Evolutionary conservation across 352 stramenopile genomes (phyloP), one percentile per base, ranked within the genome.

Genomic region (Pythium folliculosum): DNA sequence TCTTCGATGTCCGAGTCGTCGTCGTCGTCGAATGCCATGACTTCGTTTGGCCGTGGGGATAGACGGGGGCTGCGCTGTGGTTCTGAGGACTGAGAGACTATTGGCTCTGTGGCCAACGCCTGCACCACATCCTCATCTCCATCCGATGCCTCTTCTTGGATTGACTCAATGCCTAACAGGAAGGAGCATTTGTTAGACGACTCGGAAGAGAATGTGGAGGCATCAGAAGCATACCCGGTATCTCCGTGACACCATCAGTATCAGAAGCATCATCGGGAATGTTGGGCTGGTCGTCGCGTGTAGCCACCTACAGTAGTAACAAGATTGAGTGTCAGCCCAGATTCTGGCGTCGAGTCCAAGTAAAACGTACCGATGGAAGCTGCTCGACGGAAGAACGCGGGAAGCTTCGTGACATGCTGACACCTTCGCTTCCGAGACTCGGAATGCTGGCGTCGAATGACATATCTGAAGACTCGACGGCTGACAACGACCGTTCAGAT

Each of bases 1-100:
- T 89, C 80, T 73, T 90, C 80, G 40, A 89, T 92, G 47, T 88
- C 77, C 30, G 69, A 86, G 52, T 88, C 81, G 38, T 89, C 80
- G 55, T 56, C 44, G n/a, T 37, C 47, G 35, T 35, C 21, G 27
- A 73, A 73, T 49, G 51, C 48, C 59, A 65, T 48, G 30, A 71
- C 45, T 19, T 61, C 50, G 17, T n/a, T 49, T 9, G 35, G 23
- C 3, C 19, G 40, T 13, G 40, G 25, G 21, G 19, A 47, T 6
- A 32, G 58, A 12, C 21, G 44, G 5, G 44, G 44, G 32, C 58
- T 65, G n/a, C 21, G 32, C 38, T 62, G 55, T 10, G 30, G 55
- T 17, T 30, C 21, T 5, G 55, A 25, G n/a, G 45, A 14, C 45
- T 9, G 44, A 17, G 19, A 22, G 25, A 40, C 56, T 19, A 7